These are phyloP conservation scores for Cladosporium cucumerinum DNA, from an alignment of 2,329 filamentous ascomycete genomes.

Conservation along the genomic window DNA sequence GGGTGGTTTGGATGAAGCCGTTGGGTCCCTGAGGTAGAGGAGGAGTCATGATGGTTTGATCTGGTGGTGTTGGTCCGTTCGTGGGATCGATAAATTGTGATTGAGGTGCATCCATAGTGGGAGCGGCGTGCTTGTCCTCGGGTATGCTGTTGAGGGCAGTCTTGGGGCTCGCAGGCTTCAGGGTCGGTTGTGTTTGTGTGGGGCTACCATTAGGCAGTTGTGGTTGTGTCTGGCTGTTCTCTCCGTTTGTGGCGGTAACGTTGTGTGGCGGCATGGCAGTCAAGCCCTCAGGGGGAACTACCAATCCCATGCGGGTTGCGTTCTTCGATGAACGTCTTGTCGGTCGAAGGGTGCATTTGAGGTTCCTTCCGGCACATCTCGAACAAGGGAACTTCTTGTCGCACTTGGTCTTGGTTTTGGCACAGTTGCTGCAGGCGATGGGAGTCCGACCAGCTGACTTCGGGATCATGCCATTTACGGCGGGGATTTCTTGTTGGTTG, in stretches of 20 bases:
- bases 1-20: slow-evolving; percentile 38
- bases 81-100: slow-evolving; percentile 42
- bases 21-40: slow-evolving; percentile 22
- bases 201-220: slow-evolving; percentile 16
- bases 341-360: slow-evolving; percentile 47
- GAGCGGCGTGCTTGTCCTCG: slow-evolving; percentile 29
- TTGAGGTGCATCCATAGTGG: slow-evolving; percentile 35
- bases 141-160: slow-evolving; percentile 23
- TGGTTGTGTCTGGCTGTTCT: slow-evolving; percentile 18
- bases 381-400: slow-evolving; percentile 55
- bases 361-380: slow-evolving; percentile 49
- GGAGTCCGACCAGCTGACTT: slow-evolving; percentile 52
- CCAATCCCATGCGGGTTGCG: slow-evolving; percentile 36
- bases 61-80: slow-evolving; percentile 30
- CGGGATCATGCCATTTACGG: slow-evolving; percentile 49
- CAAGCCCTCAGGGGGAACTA: slow-evolving; percentile 29
- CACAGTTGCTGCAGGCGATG: slow-evolving; percentile 53
- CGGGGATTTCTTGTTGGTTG: slow-evolving; percentile 49
- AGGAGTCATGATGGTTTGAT: slow-evolving; percentile 35
- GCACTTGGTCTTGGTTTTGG: slow-evolving; percentile 54
- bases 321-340: slow-evolving; percentile 48
- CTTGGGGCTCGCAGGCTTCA: slow-evolving; percentile 36
- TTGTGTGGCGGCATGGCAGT: slow-evolving; percentile 27
- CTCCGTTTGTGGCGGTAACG: slow-evolving; percentile 1
- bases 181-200: slow-evolving; percentile 25